Evolutionary conservation across 2,329 filamentous ascomycete species (phyloP), one percentile per base, ranked within the genome.

Genomic region (Onygena corvina): DNA sequence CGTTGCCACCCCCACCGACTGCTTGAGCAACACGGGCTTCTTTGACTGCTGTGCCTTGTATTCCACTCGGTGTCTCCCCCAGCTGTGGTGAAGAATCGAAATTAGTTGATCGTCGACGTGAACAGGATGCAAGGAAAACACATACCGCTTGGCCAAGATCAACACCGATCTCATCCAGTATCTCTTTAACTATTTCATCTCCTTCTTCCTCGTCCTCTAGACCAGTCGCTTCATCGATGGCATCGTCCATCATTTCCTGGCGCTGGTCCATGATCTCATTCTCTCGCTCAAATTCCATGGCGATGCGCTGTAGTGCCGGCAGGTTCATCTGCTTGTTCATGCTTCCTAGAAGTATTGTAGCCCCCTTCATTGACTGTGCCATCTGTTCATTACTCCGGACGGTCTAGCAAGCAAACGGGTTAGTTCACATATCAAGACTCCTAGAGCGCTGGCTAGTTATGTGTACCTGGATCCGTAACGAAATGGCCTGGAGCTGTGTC

Each of bases 281-380:
- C 68, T 98, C 92, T 60, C 86, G 83, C 70, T 98, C 92, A 61
- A 98, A 98, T 63, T 98, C 92, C 89, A 95, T 94, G 16, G 92
- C 90, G 63, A 98, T 98, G 51, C 90, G 81, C 66, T 96, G 90
- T 29, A 98, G 74, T 14, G 88, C 88, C 0, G 92, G 92, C 2
- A 98, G 79, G 64, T 98, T 96, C 89, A 96, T 96, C 55, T 86
- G 86, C 56, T 85, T 79, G 68, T 98, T 98, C 92, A 98, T 98
- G 71, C 85, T 93, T 49, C 89, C 88, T 5, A 98, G 74, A 2
- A 94, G 82, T 68, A 83, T 81, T 1, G 92, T 96, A 3, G 92
- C 92, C 29, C 92, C 92, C 69, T 95, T 98, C 92, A 98, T 96
- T 6, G 89, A 92, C 68, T 94, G 87, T 89, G 95, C 95, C 92